phyloP scores from a whole-genome alignment of 1,284 basidiomycete species.

The Trichosporon faecale region DNA sequence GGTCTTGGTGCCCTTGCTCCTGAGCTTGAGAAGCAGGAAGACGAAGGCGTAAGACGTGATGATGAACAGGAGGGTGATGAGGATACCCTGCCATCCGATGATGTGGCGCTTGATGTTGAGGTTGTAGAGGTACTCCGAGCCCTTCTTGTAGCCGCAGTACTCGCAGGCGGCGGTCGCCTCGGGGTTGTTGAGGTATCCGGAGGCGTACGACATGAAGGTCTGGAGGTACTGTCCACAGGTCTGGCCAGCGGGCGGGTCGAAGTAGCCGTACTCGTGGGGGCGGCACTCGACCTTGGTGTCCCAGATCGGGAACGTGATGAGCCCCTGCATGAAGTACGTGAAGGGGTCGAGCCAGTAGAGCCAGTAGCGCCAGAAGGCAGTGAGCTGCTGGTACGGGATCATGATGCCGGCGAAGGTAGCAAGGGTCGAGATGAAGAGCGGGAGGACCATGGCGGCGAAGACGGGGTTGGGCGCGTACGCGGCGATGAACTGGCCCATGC shows the following conservation, averaged over 20 bases:
- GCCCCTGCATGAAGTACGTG: slow-evolving; percentile 41
- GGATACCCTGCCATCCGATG: slow-evolving; percentile 42
- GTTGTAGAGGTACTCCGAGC: slow-evolving; percentile 39
- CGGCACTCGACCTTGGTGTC: slow-evolving; percentile 39
- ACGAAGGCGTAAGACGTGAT: slow-evolving; percentile 35
- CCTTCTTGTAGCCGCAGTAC: slow-evolving; percentile 40
- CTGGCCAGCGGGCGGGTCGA: slow-evolving; percentile 43
- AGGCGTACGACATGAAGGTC: slow-evolving; percentile 26
- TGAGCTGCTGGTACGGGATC: slow-evolving; percentile 36
- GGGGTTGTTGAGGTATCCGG: slow-evolving; percentile 40
- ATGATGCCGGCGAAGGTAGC: slow-evolving; percentile 39
- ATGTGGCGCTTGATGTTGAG: slow-evolving; percentile 36
- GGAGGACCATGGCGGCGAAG: slow-evolving; percentile 38
- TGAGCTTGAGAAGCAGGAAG: slow-evolving; percentile 38
- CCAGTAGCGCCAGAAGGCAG: slow-evolving; percentile 40
- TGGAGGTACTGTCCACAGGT: slow-evolving; percentile 44
- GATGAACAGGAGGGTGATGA: slow-evolving; percentile 36
- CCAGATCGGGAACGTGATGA: slow-evolving; percentile 34
- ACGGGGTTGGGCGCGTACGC: slow-evolving; percentile 43
- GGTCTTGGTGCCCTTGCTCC: slow-evolving; percentile 39
- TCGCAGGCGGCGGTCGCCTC: slow-evolving; percentile 36
- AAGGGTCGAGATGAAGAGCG: slow-evolving; percentile 25
- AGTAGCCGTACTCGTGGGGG: slow-evolving; percentile 38
- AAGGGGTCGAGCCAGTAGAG: slow-evolving; percentile 44
- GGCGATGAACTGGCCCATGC: slow-evolving; percentile 34